Evolutionary conservation across 1,139 yeast species (phyloP), one percentile per base, ranked within the genome.

Genomic region (Candida freyschussii): DNA sequence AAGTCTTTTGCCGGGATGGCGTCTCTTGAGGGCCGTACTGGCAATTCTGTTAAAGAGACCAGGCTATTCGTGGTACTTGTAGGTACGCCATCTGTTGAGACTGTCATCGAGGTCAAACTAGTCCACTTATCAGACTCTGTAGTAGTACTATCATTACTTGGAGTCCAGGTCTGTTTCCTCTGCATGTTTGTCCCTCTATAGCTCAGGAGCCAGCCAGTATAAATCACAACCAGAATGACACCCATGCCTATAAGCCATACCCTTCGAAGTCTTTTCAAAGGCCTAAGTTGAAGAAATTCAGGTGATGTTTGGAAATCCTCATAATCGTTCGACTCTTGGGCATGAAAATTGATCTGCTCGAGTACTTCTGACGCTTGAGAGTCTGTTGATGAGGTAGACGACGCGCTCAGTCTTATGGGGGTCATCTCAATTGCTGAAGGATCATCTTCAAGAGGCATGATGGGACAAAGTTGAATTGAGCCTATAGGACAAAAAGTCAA

Each of bases 21-120:
- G 2, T 37, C 47, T 22, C 48, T 35, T 4, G 40, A 24, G 15
- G 32, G 39, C 15, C 41, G 26, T 7, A 29, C 31, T 7, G 38
- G 39, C 5, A 16, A 7, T 22, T 40, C 43, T 17, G 37, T 32
- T 7, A 39, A 27, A 7, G 27, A 9, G 13, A 34, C 23, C 18
- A 34, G 30, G 15, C 22, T 23, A 12, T 18, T 27, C 7, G 32
- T 23, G 2, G 32, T 16, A 13, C 39, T 17, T 5, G 24, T 13
- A 14, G 26, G 4, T 12, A 13, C 13, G 19, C n/a, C 18, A 11
- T 16, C 13, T 27, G 24, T 11, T 17, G n/a, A n/a, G n/a, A n/a
- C n/a, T n/a, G n/a, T n/a, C n/a, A n/a, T n/a, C n/a, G n/a, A n/a
- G n/a, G n/a, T n/a, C n/a, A n/a, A n/a, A n/a, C n/a, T n/a, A n/a